Evolutionary conservation across 2,329 filamentous ascomycete species (phyloP), one percentile per base, ranked within the genome.

Genomic region (Colletotrichum horii): DNA sequence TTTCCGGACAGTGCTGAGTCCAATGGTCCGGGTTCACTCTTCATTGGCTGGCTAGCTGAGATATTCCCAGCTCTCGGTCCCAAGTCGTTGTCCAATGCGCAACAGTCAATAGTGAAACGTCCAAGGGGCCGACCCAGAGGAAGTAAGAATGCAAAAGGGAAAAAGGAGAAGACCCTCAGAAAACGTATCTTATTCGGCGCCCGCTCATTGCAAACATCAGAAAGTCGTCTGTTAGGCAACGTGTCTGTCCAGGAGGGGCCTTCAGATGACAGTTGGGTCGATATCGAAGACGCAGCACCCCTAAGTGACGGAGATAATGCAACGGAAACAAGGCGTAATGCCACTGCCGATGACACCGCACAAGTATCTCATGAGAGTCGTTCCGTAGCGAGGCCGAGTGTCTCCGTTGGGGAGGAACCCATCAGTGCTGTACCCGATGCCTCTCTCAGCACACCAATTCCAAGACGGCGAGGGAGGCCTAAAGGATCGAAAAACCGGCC

Each of bases 21-120:
- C 15, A 92, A 92, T 79, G 91, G 91, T 4, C 84, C 88, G 2
- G 92, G 91, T 2, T 87, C 88, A 24, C 83, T 91, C 14, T 91
- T 93, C 74, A 86, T 93, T 34, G 89, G 90, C 24, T 93, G 91
- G 91, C 83, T 93, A 60, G 85, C 90, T 15, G 91, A 93, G 79
- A 91, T 93, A 70, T 93, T 93, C 76, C 91, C 91, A 22, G 85
- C 83, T 43, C 71, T 81, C 83, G 72, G 83, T 82, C 60, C 70
- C 14, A 67, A 16, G 15, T 36, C 19, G 68, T 79, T 76, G 70
- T 34, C 79, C 70, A 48, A 66, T 56, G 34, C 22, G 28, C 38
- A 32, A 26, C 61, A 68, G 32, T 75, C 60, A 43, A 30, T 77
- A 77, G 28, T 76, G 71, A 67, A 69, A 80, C 62, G 76, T 24